A percentile compares a stretch with the other conserved stretches of the same genome.
Conservation (phyloP, 257 asterid genomes). For the Penstemon barbatus region DNA sequence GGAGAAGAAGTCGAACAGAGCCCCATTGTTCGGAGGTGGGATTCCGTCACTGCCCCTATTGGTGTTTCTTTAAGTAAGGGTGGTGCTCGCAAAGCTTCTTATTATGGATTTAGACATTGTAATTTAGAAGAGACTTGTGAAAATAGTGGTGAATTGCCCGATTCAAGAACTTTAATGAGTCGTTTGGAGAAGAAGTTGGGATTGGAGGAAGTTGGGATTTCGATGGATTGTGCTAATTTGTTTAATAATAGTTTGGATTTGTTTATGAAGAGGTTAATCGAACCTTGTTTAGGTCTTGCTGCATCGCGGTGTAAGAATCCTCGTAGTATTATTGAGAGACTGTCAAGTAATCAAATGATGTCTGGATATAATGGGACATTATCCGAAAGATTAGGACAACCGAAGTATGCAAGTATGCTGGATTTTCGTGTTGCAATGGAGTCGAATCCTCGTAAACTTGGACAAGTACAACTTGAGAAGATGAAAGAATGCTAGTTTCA, state of each 20-base stretch:
- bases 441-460: conserved; percentile 61
- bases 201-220: conserved; percentile 61
- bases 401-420: conserved; percentile 37
- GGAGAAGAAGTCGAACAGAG: conserved; percentile 95
- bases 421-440: conserved; percentile 86
- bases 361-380: conserved; percentile 26
- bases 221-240: conserved; percentile 65
- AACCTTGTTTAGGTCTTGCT: conserved; percentile 60
- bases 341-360: conserved; percentile 21
- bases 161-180: conserved; percentile 45
- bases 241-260: conserved; percentile 66
- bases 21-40: conserved; percentile 48
- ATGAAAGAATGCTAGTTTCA: conserved; percentile 38
- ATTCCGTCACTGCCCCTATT: conserved; percentile 71
- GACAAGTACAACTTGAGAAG: conserved; percentile 72
- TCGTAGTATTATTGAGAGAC: conserved; percentile 24
- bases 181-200: conserved; percentile 66
- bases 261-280: conserved; percentile 64
- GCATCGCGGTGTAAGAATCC: conserved; percentile 32
- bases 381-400: conserved; percentile 29
- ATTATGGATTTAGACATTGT: conserved; percentile 25
- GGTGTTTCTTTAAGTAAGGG: conserved; percentile 51
- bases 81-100: conserved; percentile 42
- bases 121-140: conserved; percentile 39
- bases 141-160: conserved; percentile 55